These are phyloP conservation scores for Neurospora sp. DNA, from an alignment of 2,329 filamentous ascomycete genomes.

Conservation along the genomic window DNA sequence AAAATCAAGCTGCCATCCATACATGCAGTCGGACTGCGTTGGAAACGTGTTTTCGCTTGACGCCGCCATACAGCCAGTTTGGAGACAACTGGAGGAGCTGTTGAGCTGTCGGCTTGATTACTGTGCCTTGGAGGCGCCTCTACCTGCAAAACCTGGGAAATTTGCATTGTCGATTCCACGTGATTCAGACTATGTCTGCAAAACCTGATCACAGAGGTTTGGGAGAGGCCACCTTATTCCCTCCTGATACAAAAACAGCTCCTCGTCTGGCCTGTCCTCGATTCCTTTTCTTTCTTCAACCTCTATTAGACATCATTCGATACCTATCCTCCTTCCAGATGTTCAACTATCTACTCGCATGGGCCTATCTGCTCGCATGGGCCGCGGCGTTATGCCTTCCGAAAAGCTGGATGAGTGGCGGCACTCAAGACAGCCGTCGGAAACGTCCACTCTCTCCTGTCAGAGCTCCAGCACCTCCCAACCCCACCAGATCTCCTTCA, in stretches of 20 bases:
- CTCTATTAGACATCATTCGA: not conserved
- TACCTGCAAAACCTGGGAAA: not conserved
- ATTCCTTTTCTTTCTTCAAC: not conserved
- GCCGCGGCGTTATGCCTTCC: no score
- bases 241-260: not conserved
- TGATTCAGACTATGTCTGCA: not conserved
- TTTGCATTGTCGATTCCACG: not conserved
- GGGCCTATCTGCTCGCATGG: not conserved
- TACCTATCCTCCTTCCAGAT: not conserved
- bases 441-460: not conserved
- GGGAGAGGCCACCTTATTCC: not conserved
- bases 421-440: not conserved
- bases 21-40: not conserved
- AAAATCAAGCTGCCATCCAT: not conserved
- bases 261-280: not conserved
- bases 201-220: not conserved
- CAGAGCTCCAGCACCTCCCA: not conserved
- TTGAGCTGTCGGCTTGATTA: not conserved
- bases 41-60: not conserved
- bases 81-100: not conserved
- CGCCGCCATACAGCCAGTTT: not conserved
- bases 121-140: not conserved
- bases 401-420: not conserved
- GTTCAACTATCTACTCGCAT: not conserved
- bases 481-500: not conserved